Evolutionary conservation across 305 asterid species (phyloP), one percentile per base, ranked within the genome.

Genomic region (Fraxinus albicans): DNA sequence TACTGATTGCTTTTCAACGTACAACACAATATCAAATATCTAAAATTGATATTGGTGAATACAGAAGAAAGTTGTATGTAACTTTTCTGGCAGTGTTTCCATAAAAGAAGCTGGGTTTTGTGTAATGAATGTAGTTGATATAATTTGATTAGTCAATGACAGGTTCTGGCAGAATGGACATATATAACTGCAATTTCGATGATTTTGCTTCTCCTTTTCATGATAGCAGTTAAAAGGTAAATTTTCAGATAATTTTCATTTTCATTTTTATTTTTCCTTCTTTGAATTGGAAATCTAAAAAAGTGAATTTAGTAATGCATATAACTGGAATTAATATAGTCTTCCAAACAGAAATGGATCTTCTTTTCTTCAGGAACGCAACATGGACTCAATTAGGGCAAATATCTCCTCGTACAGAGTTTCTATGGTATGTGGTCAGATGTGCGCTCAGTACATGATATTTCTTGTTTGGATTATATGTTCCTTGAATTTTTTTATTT

Each of bases 161-260:
- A 96, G 99, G 91, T 96, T 85, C 89, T 92, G 77, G 92, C 97
- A 50, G 95, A 90, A 82, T 91, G 97, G 97, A 87, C 89, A 79
- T 89, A 88, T 87, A 82, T 83, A 85, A 89, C 53, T 86, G 88
- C 94, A 79, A 75, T 88, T 76, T 12, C 87, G 63, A 34, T 91
- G 82, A 47, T 90, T 82, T 42, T 89, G 79, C 78, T 91, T 88
- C 89, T 92, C 83, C 83, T 90, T 78, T 77, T 86, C 84, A 53
- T 86, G 79, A 82, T 85, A 86, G 34, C 83, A 23, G 82, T 86
- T 87, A 69, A 84, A 78, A 91, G 97, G 98, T 92, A 90, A 84
- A 73, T 77, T 81, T 27, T 36, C 42, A 77, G 76, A 73, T 50
- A 33, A 10, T 84, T 50, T 55, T 77, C 17, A 44, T 42, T 80